Evolutionary conservation across 2,329 filamentous ascomycete genomes (phyloP), one percentile per base, ranked within the genome.

Genomic region (Zymoseptoria pseudotritici): DNA sequence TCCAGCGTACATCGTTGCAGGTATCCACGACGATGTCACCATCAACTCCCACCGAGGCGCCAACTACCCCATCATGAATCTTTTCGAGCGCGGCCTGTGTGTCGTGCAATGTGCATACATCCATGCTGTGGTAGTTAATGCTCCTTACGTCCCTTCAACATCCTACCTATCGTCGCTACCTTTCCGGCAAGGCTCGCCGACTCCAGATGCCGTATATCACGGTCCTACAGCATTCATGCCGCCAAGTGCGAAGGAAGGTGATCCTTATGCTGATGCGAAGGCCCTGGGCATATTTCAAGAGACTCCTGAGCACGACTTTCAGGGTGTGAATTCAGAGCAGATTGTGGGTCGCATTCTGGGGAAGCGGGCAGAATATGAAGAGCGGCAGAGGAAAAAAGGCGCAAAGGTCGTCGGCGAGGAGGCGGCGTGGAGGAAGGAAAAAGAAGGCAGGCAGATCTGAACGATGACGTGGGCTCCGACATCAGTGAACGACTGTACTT

Each of bases 11-110:
- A 83, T 99, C n/a, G 85, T 97, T 51, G 92, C 91, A 2, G 94
- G 94, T 54, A 87, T 99, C 22, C 94, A 99, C 75, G 90, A 96
- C 70, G 94, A 99, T 73, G 86, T 88, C 65, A 91, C 96, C 61
- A 96, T 99, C 75, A 99, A 99, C 76, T 81, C 88, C 69, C 95
- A 91, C 89, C 97, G 97, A 77, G 93, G 94, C 42, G 83, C 97
- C 69, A 99, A 99, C 78, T 99, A 97, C 73, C 94, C 94, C 24
- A 97, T 99, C 77, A 99, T 99, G 94, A 99, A 97, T 79, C 92
- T 96, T 59, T 96, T 93, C 70, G 94, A 99, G 79, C 88, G 94
- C 50, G 92, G 92, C 1, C 85, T 99, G 21, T 99, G 94, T 73
- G 93, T 97, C 29, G 79, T 97, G 63, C 94, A 99, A 72, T 99